Base-by-base conservation (phyloP, 805 yeast species). In the Starmera caribaea region DNA sequence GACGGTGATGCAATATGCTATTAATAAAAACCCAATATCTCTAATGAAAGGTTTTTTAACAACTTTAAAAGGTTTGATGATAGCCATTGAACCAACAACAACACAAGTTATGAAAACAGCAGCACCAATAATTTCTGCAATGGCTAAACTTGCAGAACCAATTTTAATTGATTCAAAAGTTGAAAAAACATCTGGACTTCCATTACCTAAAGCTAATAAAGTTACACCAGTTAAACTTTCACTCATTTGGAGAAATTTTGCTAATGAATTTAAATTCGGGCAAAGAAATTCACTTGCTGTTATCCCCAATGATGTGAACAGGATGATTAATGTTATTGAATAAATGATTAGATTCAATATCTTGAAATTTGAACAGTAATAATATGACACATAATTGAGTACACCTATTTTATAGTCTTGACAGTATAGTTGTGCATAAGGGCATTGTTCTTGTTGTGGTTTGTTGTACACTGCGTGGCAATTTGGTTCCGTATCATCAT, bases 41-140 rank as follows among this genome's bases (percentile, higher is more conserved):
- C 58, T 45, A 2, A 54, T 38, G 15, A 54, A 54, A 2, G 58
- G 53, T 38, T 49, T 45, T 39, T 42, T 50, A 2, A 45, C 51
- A n/a, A 88, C 85, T 40, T 71, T 61, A 47, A 81, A 79, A 0
- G 96, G 92, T 30, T 73, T 67, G 2, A 79, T 64, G 1, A 88
- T 59, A 0, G 86, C 80, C 74, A 90, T 83, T 1, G 76, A 57
- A 0, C 97, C 98, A 11, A 85, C 71, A 1, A 90, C 87, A n/a
- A 86, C 81, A 1, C 90, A 77, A 2, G 85, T 71, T 16, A 89
- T 76, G 54, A 90, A 88, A 37, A 84, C 71, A 0, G 95, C 86
- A 2, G 97, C 94, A 4, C 98, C 97, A 32, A 87, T 62, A n/a
- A 90, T 63, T 57, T 89, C 97, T 3, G 96, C 92, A 9, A 89